Base-by-base conservation (phyloP, 805 yeast species). In the Saturnispora diversa region DNA sequence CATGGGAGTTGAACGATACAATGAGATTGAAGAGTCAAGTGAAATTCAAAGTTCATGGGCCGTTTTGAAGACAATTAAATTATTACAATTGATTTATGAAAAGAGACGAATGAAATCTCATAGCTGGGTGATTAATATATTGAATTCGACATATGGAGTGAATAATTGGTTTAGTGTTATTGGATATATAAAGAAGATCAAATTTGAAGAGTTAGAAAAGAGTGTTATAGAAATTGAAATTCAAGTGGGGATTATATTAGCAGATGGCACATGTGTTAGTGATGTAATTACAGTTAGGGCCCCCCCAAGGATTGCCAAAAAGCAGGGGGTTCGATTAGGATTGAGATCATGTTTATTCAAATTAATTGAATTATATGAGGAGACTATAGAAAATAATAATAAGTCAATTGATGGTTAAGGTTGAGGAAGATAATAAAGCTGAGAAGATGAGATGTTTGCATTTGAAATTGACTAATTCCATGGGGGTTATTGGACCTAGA, bases 131-230 rank as follows among this genome's bases (percentile, higher is more conserved):
- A 31, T 23, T 29, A 20, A 20, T 13, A 24, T 8, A 22, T 49
- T 39, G 55, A 75, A 75, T 47, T 61, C 56, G n/a, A 55, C 64
- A 7, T 73, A 72, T 58, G 80, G 79, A 2, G 68, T 60, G 49
- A 55, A 65, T 42, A 77, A 75, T 25, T 75, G 80, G 80, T 58
- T 65, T 25, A 36, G 24, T 10, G 27, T 16, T 12, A 29, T 43
- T 23, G 36, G 35, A n/a, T 28, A 25, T 1, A 30, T 34, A 15
- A 23, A 35, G 6, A 13, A 11, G 11, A 16, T 16, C 8, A 26
- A 26, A 27, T 28, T 21, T 22, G 15, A n/a, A n/a, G n/a, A n/a
- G n/a, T n/a, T n/a, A n/a, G n/a, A n/a, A n/a, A n/a, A n/a, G n/a
- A n/a, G n/a, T n/a, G n/a, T n/a, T n/a, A n/a, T n/a, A n/a, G n/a